Evolutionary conservation across 2,329 filamentous ascomycete genomes (phyloP).

Genomic region (Aspergillus fumigatiaffinis): DNA sequence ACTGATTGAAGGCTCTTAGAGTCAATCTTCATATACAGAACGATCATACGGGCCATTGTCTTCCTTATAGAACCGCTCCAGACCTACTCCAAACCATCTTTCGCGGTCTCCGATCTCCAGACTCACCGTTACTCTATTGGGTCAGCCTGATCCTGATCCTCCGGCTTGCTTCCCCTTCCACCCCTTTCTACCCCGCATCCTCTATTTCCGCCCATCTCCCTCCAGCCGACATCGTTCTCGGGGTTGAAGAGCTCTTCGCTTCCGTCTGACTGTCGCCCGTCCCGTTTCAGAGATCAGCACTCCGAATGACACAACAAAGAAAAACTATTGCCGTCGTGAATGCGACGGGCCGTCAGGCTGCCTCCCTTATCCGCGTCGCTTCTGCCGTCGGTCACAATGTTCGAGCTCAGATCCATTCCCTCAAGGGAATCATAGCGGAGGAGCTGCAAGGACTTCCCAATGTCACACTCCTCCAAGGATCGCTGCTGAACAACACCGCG

Average conservation of each 20-base stretch:
- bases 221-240: constrained; percentile 4
- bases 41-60: neutral
- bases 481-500: constrained; percentile 65
- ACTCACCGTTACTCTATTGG: neutral
- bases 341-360: constrained; percentile 90
- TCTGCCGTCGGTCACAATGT: constrained; percentile 92
- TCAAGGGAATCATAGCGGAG: constrained; percentile 80
- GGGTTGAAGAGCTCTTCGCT: neutral
- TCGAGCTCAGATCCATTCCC: constrained; percentile 82
- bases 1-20: neutral
- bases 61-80: neutral
- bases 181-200: constrained; percentile 13
- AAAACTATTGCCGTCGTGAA: constrained; percentile 95
- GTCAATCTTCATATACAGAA: neutral
- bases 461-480: constrained; percentile 66
- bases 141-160: constrained; percentile 2
- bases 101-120: neutral
- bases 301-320: constrained; percentile 45
- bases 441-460: constrained; percentile 81
- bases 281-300: neutral
- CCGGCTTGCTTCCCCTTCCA: constrained; percentile 8
- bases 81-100: neutral
- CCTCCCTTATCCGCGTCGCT: constrained; percentile 89
- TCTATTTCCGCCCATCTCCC: constrained; percentile 5
- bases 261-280: constrained; percentile 5